Evolutionary conservation across 176 grass and related monocot species (phyloP), one percentile per base, ranked within the genome.

Genomic region (Secale cereale): DNA sequence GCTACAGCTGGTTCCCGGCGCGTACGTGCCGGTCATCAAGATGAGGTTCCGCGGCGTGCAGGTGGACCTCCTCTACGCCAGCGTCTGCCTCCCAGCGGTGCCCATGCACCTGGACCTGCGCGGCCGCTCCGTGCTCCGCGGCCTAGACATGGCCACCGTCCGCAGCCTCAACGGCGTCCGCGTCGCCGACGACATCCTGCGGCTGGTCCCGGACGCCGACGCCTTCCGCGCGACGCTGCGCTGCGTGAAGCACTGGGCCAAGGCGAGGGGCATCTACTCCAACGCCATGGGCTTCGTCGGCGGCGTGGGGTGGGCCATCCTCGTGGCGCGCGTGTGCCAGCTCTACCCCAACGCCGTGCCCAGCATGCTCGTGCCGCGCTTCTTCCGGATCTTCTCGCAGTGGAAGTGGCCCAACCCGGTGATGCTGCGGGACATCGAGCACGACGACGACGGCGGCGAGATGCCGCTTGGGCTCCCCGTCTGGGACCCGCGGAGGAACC

Each of bases 11-110:
- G 89, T 97, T 29, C 89, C 94, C 59, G 85, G 93, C 66, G 91
- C 94, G 29, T 87, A 94, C 90, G 94, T 94, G 70, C 89, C 94
- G 15, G 89, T 97, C 56, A 86, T 97, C 78, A 97, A 87, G 85
- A 78, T 92, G 37, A 81, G 92, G 60, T 87, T 92, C 76, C 85
- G 22, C 28, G 91, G 94, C 85, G 89, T 97, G 72, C 91, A 88
- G 46, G 92, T 97, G 35, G 94, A 97, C 67, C 87, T 97, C 71
- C 87, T 92, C 52, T 94, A 92, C 85, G 91, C 87, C 87, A 82
- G 87, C 85, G 59, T 88, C 36, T 74, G 89, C 32, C 91, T 77
- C 65, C 76, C 82, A n/a, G 89, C 88, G 64, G 87, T 97, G 78
- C 89, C 91, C 25, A 31, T 66, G 19, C 76, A 83, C 31, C 77